Base-by-base conservation (phyloP, 805 yeast species). In the Lachancea kluyveri region DNA sequence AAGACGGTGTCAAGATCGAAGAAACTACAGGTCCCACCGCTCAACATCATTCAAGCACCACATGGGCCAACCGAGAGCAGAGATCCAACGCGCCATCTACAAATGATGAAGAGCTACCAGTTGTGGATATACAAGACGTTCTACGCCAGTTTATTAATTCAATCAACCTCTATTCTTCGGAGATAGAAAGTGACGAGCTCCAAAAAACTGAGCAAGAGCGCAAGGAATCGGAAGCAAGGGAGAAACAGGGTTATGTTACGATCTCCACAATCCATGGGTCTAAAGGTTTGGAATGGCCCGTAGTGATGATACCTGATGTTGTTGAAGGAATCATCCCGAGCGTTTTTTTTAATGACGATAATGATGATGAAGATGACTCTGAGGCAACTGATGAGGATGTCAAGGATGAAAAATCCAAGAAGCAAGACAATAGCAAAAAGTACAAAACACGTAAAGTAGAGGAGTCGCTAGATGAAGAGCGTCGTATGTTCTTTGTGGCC, bases 261-360 rank as follows among this genome's bases (percentile, higher is more conserved):
- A 58, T 90, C 0, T 80, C 94, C 0, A 92, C 97, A 0, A 80
- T 90, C 8, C 98, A 90, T 52, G 85, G 87, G 0, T 77, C 96
- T 1, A 90, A 90, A 53, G 98, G 98, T 1, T 64, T 88, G 2
- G 98, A 90, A 52, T 90, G 97, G 96, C 90, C 95, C 0, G 74
- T 84, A 9, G 96, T 90, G 0, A 84, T 85, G 50, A 71, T 85
- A 8, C 86, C 94, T 0, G 80, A 84, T 0, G 58, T 83, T 11
- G 64, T 71, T 19, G 84, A 81, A 28, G 79, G 81, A 1, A 54
- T 72, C 9, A 59, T 84, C 8, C 95, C 95, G 0, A 73, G 79
- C 3, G 46, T 55, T 2, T 69, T 68, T 48, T 73, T 74, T 0
- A 41, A 58, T n/a, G 48, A 50, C 20, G 48, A 48, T 10, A 59